Percentiles rank a stretch among this genome's conserved stretches.
These are phyloP conservation scores for Pseudovirgaria hyperparasitica DNA, from an alignment of 2,329 filamentous ascomycete species.

Conservation along the genomic window DNA sequence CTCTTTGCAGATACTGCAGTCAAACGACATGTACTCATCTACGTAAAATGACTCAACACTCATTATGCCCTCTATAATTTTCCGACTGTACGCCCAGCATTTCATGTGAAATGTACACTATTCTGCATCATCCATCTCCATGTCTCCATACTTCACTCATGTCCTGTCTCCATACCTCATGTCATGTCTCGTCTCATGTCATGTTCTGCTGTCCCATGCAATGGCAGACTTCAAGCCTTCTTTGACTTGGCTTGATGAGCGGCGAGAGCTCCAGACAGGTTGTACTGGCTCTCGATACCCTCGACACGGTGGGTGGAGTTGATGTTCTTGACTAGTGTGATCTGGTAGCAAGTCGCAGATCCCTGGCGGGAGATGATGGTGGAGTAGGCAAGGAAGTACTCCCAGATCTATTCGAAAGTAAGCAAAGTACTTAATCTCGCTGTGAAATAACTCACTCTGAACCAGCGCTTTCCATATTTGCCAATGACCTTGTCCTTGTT, in stretches of 20 bases:
- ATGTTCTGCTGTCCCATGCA: too few relatives aligned
- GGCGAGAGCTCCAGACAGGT: conserved; percentile 51
- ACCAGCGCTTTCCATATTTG: conserved; percentile 95
- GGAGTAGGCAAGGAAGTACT: conserved; percentile 78
- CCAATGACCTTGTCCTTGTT: conserved; percentile 86
- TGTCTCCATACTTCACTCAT: too few relatives aligned
- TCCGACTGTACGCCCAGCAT: too few relatives aligned
- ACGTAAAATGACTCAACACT: too few relatives aligned
- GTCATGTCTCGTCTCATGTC: too few relatives aligned
- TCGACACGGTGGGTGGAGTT: conserved; percentile 75
- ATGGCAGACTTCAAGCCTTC: conserved; percentile 7
- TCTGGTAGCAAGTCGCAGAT: conserved; percentile 74
- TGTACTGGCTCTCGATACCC: conserved; percentile 57
- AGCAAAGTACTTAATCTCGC: conserved; percentile 1
- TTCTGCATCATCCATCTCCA: too few relatives aligned
- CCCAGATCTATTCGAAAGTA: conserved; percentile 58
- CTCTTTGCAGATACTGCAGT: too few relatives aligned
- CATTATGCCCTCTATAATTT: too few relatives aligned
- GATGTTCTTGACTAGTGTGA: conserved; percentile 79
- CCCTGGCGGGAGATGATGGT: conserved; percentile 78
- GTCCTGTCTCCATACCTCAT: too few relatives aligned
- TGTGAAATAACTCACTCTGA: conserved; percentile 54
- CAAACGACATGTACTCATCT: too few relatives aligned
- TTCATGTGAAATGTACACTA: too few relatives aligned
- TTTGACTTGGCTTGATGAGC: conserved; percentile 28